Percentiles rank a stretch among this genome's conserved stretches.
Evolutionary conservation across 192 early-diverging fungal species (phyloP).

Genomic region (Mortierella hygrophila): DNA sequence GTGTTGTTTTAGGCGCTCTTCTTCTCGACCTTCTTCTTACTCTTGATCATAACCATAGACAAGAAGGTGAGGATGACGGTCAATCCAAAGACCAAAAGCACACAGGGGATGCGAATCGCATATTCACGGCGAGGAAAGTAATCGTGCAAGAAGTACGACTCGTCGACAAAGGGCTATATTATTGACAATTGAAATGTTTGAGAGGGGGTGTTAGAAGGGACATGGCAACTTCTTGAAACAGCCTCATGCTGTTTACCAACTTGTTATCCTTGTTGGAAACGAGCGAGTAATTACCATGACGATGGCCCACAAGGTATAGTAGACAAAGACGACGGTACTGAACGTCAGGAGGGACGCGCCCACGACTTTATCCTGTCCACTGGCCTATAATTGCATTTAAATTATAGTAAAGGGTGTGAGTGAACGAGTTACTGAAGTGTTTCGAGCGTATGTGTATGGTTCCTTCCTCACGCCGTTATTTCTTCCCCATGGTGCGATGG

Average conservation of each 20-base stretch:
- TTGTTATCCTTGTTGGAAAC: neutral
- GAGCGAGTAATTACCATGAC: constrained; percentile 72
- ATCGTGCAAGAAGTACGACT: constrained; percentile 75
- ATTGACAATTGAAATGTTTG: neutral
- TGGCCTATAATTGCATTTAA: constrained; percentile 38
- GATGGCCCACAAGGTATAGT: constrained; percentile 93
- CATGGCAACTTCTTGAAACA: neutral
- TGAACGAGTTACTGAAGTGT: neutral
- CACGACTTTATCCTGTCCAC: constrained; percentile 80
- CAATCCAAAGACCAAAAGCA: constrained; percentile 83
- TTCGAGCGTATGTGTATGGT: neutral
- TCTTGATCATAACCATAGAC: constrained; percentile 87
- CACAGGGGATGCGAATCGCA: constrained; percentile 89
- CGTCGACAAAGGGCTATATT: constrained; percentile 84
- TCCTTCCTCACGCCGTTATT: neutral
- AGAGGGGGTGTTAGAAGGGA: neutral
- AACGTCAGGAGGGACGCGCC: constrained; percentile 80
- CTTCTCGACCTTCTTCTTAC: constrained; percentile 79
- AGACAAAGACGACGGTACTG: constrained; percentile 82
- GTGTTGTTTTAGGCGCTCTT: constrained; percentile 65
- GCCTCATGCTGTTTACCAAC: too few relatives aligned
- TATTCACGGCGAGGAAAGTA: constrained; percentile 88
- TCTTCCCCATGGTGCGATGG: too few relatives aligned
- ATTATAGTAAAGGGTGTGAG: neutral
- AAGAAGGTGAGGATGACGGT: constrained; percentile 84